Percentiles rank a stretch among this genome's conserved stretches.
Conservation (phyloP, 2,329 filamentous ascomycete genomes). For the Hypoxylon sp. region DNA sequence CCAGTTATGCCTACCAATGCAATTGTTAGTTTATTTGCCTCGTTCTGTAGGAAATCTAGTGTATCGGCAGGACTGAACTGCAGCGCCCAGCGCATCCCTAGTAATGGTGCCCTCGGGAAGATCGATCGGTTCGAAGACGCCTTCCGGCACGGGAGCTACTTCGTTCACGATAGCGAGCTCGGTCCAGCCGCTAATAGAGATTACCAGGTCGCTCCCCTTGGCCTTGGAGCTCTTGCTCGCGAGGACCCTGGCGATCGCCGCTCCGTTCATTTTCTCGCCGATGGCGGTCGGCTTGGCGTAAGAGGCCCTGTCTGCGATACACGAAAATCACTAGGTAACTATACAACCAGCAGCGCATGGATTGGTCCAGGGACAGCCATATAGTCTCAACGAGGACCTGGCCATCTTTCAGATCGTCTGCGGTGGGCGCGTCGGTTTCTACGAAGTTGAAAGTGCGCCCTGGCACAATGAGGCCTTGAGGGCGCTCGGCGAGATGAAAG, state of each 20-base stretch:
- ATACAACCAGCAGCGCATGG: slow-evolving; percentile 82
- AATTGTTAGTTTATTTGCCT: neutral
- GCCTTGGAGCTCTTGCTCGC: slow-evolving; percentile 70
- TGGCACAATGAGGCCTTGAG: slow-evolving; percentile 71
- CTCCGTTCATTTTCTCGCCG: slow-evolving; percentile 78
- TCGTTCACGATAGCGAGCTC: slow-evolving; percentile 73
- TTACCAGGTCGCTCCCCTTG: slow-evolving; percentile 71
- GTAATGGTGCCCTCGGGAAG: slow-evolving; percentile 60
- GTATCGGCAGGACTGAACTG: slow-evolving; percentile 57
- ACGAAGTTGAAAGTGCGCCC: slow-evolving; percentile 75
- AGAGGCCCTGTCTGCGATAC: slow-evolving; percentile 62
- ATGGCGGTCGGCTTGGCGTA: slow-evolving; percentile 79
- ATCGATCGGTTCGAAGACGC: slow-evolving; percentile 58
- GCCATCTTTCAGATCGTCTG: slow-evolving; percentile 71
- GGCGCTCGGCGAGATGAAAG: slow-evolving; percentile 75
- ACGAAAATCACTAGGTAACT: slow-evolving; percentile 53
- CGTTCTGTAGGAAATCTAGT: neutral
- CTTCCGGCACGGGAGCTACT: slow-evolving; percentile 55
- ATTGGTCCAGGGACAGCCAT: slow-evolving; percentile 80
- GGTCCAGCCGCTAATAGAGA: slow-evolving; percentile 73
- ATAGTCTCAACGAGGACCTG: slow-evolving; percentile 73
- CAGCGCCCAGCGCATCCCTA: slow-evolving; percentile 74
- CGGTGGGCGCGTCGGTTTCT: slow-evolving; percentile 65
- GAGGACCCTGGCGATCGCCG: slow-evolving; percentile 72
- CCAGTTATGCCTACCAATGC: slow-evolving; percentile 77